Percentiles rank a stretch among this genome's conserved stretches.
These are phyloP conservation scores for Hypomontagnella monticulosa DNA, from an alignment of 495 filamentous ascomycete species.

Conservation along the genomic window DNA sequence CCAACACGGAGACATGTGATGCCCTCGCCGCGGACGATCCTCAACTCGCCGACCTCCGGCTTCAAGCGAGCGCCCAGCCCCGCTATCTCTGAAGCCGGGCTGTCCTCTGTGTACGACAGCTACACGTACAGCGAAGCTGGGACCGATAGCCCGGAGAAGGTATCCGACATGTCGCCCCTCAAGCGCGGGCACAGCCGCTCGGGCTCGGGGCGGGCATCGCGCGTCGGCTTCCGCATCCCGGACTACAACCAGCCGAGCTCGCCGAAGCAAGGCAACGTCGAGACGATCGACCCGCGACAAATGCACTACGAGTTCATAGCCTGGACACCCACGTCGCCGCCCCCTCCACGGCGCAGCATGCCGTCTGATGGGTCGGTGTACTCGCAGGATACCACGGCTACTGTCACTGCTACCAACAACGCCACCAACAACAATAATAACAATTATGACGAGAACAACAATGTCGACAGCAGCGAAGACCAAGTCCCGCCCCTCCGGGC, in stretches of 20 bases:
- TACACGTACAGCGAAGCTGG: constrained; percentile 33
- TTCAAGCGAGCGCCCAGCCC: constrained; percentile 34
- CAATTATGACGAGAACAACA: no score
- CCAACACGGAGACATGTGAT: constrained; percentile 18
- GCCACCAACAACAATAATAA: no score
- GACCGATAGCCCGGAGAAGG: background rate
- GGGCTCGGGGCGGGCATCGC: constrained; percentile 4
- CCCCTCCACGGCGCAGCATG: constrained; percentile 22
- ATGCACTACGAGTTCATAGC: background rate
- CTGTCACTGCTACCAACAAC: background rate
- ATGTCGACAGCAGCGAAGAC: constrained; percentile 12
- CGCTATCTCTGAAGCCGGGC: constrained; percentile 37
- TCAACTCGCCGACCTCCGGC: constrained; percentile 26
- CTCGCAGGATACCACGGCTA: constrained; percentile 36
- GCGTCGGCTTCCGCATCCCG: constrained; percentile 19
- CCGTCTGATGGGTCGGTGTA: constrained; percentile 39
- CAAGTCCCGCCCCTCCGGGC: constrained; percentile 32
- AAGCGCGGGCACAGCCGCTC: background rate
- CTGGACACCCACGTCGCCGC: background rate
- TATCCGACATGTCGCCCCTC: background rate
- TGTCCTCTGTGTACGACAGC: constrained; percentile 47
- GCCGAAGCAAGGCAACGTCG: background rate
- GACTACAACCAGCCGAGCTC: constrained; percentile 3
- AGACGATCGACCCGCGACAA: background rate
- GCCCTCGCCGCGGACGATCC: constrained; percentile 32